Evolutionary conservation across 352 stramenopile genomes (phyloP).

Genomic region (Globisporangium takayamanum): DNA sequence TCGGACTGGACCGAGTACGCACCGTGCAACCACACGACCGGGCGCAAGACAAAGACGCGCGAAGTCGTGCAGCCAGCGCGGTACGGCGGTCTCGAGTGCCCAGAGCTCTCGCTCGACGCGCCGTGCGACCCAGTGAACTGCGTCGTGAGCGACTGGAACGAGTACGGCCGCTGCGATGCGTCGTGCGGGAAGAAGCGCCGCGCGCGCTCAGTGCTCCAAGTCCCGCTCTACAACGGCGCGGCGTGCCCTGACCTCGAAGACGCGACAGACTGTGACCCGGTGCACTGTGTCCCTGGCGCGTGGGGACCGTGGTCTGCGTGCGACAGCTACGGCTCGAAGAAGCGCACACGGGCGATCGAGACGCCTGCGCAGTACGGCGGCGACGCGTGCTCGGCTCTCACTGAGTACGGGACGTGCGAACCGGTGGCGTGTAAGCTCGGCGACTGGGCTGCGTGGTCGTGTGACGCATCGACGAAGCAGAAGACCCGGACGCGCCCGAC

Average conservation of each 20-base stretch:
- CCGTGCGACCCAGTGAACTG: constrained; percentile 58
- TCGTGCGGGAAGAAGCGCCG: constrained; percentile 26
- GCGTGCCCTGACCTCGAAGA: constrained; percentile 25
- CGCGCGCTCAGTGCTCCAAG: constrained; percentile 26
- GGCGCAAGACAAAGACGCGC: constrained; percentile 27
- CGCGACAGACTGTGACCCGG: constrained; percentile 17
- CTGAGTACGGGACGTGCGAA: constrained; percentile 27
- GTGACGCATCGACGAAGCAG: constrained; percentile 19
- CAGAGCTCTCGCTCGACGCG: constrained; percentile 20
- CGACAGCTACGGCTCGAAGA: constrained; percentile 24
- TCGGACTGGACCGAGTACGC: constrained; percentile 41
- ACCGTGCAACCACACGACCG: constrained; percentile 25
- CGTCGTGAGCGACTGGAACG: constrained; percentile 32
- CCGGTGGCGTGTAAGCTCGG: constrained; percentile 39
- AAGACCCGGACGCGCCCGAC: constrained; percentile 35
- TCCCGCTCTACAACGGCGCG: constrained; percentile 26
- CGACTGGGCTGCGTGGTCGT: constrained; percentile 33
- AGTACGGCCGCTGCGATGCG: constrained; percentile 27
- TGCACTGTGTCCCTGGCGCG: constrained; percentile 35
- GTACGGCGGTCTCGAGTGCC: constrained; percentile 41
- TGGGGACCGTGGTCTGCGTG: constrained; percentile 30
- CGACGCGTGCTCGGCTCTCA: constrained; percentile 22
- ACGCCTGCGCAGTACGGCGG: constrained; percentile 30
- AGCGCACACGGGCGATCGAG: constrained; percentile 22
- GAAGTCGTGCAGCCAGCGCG: constrained; percentile 24